Evolutionary conservation across 2,329 filamentous ascomycete genomes (phyloP), one percentile per base, ranked within the genome.

Genomic region (Talaromyces sp.): DNA sequence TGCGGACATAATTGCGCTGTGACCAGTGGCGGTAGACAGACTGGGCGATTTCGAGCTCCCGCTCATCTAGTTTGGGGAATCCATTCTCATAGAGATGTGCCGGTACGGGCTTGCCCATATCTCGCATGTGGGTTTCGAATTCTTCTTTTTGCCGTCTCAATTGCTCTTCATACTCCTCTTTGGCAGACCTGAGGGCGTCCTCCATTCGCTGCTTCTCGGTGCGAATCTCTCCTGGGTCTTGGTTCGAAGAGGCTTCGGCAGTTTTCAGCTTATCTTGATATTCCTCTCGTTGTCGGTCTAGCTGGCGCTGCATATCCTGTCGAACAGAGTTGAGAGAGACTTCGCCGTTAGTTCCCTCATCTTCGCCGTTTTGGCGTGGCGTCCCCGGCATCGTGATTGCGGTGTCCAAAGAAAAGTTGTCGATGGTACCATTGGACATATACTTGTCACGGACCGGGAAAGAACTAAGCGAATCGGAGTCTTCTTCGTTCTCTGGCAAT

Each of bases 351-450:
- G 66, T 62, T n/a, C 64, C 65, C 43, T 93, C 91, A n/a, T 78
- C 75, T 0, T 86, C 83, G 51, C 92, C 90, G 20, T 82, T 84
- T 55, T 88, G 86, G 55, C 68, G 70, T 33, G 94, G 94, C 0
- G 93, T 97, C 0, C 91, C 95, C 2, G 94, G 94, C 81, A 97
- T 91, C 0, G 94, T 99, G 46, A 99, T 80, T 11, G 87, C 88
- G 1, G 94, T 99, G 69, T 99, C 94, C 14, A 99, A 80, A 2
- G 93, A 97, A 66, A 97, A 94, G 69, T 96, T 97, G 74, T 99
- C 94, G 48, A 97, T 82, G 0, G 93, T 97, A 2, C 93, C 93
- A 50, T 89, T 94, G 2, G 92, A 97, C 77, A 96, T 84, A 72
- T 97, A 97, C 68, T 97, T 97, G 64, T 99, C 94, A 47, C 94